phyloP scores from a whole-genome alignment of 2,329 filamentous ascomycete genomes.

The Epichloe uncinata region DNA sequence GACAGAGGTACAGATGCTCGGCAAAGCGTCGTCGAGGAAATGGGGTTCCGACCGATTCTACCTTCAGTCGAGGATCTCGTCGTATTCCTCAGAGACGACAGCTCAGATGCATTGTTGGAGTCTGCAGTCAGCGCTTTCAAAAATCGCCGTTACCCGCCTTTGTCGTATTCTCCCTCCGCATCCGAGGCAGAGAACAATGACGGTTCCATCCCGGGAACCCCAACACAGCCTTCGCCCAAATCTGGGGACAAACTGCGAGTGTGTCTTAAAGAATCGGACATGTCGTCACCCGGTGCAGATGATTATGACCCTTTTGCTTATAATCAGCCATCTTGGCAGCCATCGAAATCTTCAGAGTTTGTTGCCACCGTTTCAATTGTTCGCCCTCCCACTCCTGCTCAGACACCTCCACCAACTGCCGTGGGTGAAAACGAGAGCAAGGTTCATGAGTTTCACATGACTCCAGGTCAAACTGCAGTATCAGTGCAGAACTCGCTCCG shows the following conservation, averaged over 20 bases:
- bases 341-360: slow-evolving; percentile 10
- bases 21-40: slow-evolving; percentile 10
- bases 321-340: slow-evolving; percentile 13
- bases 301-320: slow-evolving; percentile 37
- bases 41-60: slow-evolving; percentile 30
- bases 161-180: slow-evolving; percentile 11
- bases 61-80: slow-evolving; percentile 43
- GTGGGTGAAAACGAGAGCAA: slow-evolving; percentile 18
- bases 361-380: slow-evolving; percentile 15
- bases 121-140: slow-evolving; percentile 33
- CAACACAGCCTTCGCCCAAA: slow-evolving; percentile 6
- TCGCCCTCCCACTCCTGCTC: slow-evolving; percentile 28
- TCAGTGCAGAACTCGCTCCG: slow-evolving; percentile 44
- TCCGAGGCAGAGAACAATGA: slow-evolving; percentile 11
- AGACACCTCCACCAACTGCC: slow-evolving; percentile 26
- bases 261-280: background rate
- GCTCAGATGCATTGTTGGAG: slow-evolving; percentile 28
- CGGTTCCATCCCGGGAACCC: slow-evolving; percentile 14
- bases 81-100: slow-evolving; percentile 36
- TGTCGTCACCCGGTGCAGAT: slow-evolving; percentile 10
- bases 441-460: slow-evolving; percentile 32
- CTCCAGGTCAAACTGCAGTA: slow-evolving; percentile 32
- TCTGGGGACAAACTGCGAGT: background rate
- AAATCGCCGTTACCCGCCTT: slow-evolving; percentile 14
- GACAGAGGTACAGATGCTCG: slow-evolving; percentile 28